phyloP scores from a whole-genome alignment of 306 rosid genomes.

The Albizia julibrissin region DNA sequence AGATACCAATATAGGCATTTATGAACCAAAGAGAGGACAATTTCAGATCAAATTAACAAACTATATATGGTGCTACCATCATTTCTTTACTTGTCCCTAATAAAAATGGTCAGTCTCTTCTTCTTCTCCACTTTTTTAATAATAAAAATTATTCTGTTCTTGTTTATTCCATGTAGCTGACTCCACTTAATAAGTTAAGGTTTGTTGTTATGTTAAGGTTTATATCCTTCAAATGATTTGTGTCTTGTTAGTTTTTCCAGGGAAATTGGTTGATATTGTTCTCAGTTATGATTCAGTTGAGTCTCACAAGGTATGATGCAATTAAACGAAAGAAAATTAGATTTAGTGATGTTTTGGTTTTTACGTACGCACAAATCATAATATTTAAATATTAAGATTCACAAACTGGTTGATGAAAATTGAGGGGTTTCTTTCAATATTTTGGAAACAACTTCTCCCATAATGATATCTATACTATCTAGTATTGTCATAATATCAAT shows the following conservation, averaged over 20 bases:
- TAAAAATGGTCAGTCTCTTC: conserved; percentile 31
- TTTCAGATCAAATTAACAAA: conserved; percentile 30
- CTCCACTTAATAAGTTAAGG: too few species aligned
- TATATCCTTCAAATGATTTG: neutral
- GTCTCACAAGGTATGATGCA: conserved; percentile 19
- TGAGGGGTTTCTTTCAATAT: neutral
- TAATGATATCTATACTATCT: too few species aligned
- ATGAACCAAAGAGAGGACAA: conserved; percentile 33
- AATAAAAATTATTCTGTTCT: neutral
- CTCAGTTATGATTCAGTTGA: conserved; percentile 42
- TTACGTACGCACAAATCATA: too few species aligned
- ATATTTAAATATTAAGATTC: too few species aligned
- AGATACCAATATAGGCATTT: conserved; percentile 28
- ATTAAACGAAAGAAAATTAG: neutral
- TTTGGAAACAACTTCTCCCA: neutral
- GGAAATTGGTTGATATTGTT: conserved; percentile 40
- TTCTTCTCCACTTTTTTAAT: neutral
- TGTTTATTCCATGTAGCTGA: too few species aligned
- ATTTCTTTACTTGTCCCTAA: conserved; percentile 35
- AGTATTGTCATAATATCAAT: too few species aligned
- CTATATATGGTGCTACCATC: conserved; percentile 47
- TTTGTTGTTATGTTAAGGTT: too few species aligned
- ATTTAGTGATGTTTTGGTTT: neutral
- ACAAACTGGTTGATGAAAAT: too few species aligned
- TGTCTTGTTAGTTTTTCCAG: neutral